Conservation (phyloP, 1,284 basidiomycete genomes). For the Mycena sp. region DNA sequence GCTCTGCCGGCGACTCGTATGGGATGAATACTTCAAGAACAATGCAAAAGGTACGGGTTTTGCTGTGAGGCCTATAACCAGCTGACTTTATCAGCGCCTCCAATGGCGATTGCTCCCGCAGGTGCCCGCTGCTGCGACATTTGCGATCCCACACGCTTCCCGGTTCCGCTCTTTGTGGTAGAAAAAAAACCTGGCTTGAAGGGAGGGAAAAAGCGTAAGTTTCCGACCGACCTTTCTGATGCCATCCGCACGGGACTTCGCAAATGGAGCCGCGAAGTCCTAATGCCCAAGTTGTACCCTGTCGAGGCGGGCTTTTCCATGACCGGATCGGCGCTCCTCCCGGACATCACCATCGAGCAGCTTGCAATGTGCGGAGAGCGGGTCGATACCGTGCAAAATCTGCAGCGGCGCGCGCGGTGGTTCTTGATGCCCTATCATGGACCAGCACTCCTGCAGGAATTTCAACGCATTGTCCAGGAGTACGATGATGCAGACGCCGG, state of each 20-base stretch:
- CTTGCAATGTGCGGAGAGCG: background rate
- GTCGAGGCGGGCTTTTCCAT: background rate
- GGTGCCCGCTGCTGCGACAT: conserved; percentile 29
- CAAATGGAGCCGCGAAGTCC: too few species aligned
- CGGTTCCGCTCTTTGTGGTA: conserved; percentile 6
- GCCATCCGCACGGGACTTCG: background rate
- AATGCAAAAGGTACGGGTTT: conserved; percentile 8
- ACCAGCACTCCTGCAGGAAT: too few species aligned
- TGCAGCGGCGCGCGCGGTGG: too few species aligned
- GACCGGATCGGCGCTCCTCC: background rate
- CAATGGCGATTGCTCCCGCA: background rate
- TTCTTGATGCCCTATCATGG: background rate
- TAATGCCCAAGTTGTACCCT: background rate
- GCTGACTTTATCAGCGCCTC: background rate
- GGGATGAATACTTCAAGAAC: conserved; percentile 28
- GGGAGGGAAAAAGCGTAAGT: background rate
- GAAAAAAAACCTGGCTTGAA: background rate
- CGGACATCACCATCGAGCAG: background rate
- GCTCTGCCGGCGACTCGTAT: conserved; percentile 22
- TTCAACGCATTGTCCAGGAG: too few species aligned
- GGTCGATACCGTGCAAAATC: background rate
- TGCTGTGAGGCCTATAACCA: too few species aligned
- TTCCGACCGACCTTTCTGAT: background rate
- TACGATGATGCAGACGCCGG: too few species aligned
- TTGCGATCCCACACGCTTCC: conserved; percentile 18